A percentile compares a stretch with the other conserved stretches of the same genome.
phyloP scores from a whole-genome alignment of 768 basidiomycete species.

The Leucosporidium scottii region DNA sequence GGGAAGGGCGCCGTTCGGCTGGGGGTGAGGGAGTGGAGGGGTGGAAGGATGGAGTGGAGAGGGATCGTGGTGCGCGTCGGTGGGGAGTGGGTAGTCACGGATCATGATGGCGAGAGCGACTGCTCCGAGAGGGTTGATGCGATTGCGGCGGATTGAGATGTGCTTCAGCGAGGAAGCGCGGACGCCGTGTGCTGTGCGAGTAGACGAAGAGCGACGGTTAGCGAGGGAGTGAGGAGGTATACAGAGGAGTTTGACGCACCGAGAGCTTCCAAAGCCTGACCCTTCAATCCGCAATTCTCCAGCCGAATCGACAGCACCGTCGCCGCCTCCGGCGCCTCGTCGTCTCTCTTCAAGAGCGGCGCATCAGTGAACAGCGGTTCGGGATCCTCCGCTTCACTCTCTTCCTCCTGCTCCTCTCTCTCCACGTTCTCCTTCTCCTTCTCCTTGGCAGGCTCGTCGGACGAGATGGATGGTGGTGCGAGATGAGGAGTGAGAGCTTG shows the following conservation, averaged over 20 bases:
- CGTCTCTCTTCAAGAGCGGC: conserved; percentile 40
- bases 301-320: conserved; percentile 67
- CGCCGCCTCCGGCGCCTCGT: conserved; percentile 12
- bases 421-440: background rate
- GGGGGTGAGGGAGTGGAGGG: background rate
- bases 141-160: conserved; percentile 82
- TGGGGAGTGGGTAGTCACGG: conserved; percentile 59
- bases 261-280: conserved; percentile 66
- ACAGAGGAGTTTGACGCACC: conserved; percentile 49
- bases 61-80: conserved; percentile 1
- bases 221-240: background rate
- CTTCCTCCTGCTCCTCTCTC: background rate
- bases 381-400: conserved; percentile 3
- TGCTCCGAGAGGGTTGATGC: conserved; percentile 72
- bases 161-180: conserved; percentile 77
- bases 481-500: conserved; percentile 51
- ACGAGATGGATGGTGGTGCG: conserved; percentile 36
- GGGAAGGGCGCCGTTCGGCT: background rate
- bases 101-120: conserved; percentile 94
- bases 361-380: conserved; percentile 40
- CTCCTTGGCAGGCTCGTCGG: background rate
- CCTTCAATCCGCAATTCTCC: conserved; percentile 74
- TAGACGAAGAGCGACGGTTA: background rate
- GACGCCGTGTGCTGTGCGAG: conserved; percentile 62
- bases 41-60: background rate